These are phyloP conservation scores for Chamaecyparis obtusa DNA, from an alignment of 75 land plant species.

Conservation along the genomic window DNA sequence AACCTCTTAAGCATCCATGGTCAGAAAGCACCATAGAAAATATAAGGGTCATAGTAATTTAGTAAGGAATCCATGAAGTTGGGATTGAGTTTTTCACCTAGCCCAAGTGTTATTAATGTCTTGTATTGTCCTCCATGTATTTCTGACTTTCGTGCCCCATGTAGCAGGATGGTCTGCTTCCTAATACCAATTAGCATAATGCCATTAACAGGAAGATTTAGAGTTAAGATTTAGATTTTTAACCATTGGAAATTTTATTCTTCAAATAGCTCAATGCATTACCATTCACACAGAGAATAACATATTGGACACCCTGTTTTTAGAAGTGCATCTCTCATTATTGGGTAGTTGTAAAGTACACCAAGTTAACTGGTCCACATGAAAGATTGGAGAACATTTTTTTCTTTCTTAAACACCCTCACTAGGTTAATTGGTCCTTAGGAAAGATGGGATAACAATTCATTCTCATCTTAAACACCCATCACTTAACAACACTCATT, in stretches of 20 bases:
- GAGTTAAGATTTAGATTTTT: neutral
- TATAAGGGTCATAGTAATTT: neutral
- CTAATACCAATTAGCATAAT: neutral
- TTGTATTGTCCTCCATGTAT: slow-evolving; percentile 50
- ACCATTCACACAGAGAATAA: slow-evolving; percentile 56
- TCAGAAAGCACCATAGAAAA: no score
- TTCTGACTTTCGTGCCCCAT: slow-evolving; percentile 36
- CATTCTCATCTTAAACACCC: neutral
- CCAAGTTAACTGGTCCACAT: no score
- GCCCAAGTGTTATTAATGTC: slow-evolving; percentile 40
- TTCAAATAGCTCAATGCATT: neutral
- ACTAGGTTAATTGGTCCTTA: neutral
- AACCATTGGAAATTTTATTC: neutral
- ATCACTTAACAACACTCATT: neutral
- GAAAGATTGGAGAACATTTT: neutral
- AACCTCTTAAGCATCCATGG: neutral
- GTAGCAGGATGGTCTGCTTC: slow-evolving; percentile 59
- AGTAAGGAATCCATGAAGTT: neutral
- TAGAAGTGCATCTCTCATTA: slow-evolving; percentile 38
- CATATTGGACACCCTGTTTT: slow-evolving; percentile 40
- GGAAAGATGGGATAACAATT: neutral
- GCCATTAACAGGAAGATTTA: neutral
- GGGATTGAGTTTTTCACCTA: slow-evolving; percentile 17
- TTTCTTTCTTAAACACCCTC: no score
- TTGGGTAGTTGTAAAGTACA: slow-evolving; percentile 21